Percentiles rank a stretch among this genome's conserved stretches.
Conservation (phyloP, 2,329 filamentous ascomycete species). For the Xylaria sp. region DNA sequence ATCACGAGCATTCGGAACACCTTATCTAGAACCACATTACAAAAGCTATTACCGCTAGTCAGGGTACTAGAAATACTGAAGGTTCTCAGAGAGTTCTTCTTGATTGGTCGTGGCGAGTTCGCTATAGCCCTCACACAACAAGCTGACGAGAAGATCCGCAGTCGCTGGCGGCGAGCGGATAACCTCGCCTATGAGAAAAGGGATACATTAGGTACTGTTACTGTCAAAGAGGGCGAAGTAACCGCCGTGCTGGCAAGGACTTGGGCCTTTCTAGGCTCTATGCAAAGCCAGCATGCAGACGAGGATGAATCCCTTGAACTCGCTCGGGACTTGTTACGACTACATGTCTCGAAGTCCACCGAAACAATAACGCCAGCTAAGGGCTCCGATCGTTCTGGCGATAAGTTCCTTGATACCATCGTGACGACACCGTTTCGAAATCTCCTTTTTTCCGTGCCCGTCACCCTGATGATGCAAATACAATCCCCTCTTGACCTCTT, state of each 20-base stretch:
- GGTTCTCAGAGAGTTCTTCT: constrained; percentile 85
- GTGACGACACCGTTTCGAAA: constrained; percentile 76
- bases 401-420: constrained; percentile 51
- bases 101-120: constrained; percentile 91
- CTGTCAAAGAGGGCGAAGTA: constrained; percentile 89
- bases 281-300: constrained; percentile 75
- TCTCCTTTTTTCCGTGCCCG: constrained; percentile 82
- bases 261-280: constrained; percentile 81
- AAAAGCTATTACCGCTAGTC: constrained; percentile 80
- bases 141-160: constrained; percentile 82
- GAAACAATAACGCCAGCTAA: constrained; percentile 53
- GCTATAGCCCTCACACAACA: constrained; percentile 86
- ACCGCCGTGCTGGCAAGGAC: constrained; percentile 79
- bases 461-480: constrained; percentile 76
- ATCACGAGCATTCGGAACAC: constrained; percentile 82
- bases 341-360: constrained; percentile 69
- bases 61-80: constrained; percentile 81
- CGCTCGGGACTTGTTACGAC: constrained; percentile 78
- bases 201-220: constrained; percentile 69
- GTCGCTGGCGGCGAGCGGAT: constrained; percentile 74
- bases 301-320: constrained; percentile 87
- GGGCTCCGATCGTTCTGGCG: constrained; percentile 47
- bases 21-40: constrained; percentile 84
- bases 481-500: constrained; percentile 88
- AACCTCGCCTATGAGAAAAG: constrained; percentile 68